A percentile compares a stretch with the other conserved stretches of the same genome.
These are phyloP conservation scores for Kentomonas sorsogonicus DNA, from an alignment of 208 protist genomes.

Conservation along the genomic window DNA sequence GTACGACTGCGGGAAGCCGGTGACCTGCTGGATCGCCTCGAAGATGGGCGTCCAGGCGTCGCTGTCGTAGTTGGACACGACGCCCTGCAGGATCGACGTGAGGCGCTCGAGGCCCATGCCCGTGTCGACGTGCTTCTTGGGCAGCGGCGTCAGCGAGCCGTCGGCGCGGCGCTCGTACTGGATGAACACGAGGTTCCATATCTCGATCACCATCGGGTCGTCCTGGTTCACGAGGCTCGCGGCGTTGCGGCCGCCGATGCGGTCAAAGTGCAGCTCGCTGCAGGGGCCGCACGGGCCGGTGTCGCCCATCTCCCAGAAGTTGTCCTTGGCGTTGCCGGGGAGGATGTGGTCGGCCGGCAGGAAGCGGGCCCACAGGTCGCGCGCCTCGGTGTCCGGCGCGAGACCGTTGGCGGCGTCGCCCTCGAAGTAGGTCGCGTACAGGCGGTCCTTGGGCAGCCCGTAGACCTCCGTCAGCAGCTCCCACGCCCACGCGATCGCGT, in stretches of 20 bases:
- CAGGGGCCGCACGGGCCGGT: constrained; percentile 98
- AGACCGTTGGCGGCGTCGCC: constrained; percentile 89
- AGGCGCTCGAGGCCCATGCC: constrained; percentile 99
- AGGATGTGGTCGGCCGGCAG: constrained; percentile 90
- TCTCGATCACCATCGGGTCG: constrained; percentile 98
- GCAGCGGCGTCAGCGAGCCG: constrained; percentile 79
- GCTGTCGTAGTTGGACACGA: constrained; percentile 98
- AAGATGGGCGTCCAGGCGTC: constrained; percentile 98
- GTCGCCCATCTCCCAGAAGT: constrained; percentile 99
- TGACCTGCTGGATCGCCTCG: constrained; percentile 92
- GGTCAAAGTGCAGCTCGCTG: constrained; percentile 98
- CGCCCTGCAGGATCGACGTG: constrained; percentile 95
- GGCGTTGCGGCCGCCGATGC: constrained; percentile 95
- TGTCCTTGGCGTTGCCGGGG: constrained; percentile 95
- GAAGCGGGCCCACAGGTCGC: constrained; percentile 90
- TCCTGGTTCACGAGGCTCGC: constrained; percentile 97
- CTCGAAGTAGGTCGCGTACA: constrained; percentile 99
- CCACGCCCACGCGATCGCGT: constrained; percentile 96
- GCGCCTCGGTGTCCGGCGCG: constrained; percentile 90
- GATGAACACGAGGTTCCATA: constrained; percentile 99
- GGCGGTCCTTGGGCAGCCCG: constrained; percentile 81
- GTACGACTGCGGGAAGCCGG: constrained; percentile 86
- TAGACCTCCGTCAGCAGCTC: constrained; percentile 97
- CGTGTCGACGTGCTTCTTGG: constrained; percentile 95
- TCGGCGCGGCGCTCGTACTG: constrained; percentile 96